Evolutionary conservation across 345 rosid genomes (phyloP).

Genomic region (Punica granatum): DNA sequence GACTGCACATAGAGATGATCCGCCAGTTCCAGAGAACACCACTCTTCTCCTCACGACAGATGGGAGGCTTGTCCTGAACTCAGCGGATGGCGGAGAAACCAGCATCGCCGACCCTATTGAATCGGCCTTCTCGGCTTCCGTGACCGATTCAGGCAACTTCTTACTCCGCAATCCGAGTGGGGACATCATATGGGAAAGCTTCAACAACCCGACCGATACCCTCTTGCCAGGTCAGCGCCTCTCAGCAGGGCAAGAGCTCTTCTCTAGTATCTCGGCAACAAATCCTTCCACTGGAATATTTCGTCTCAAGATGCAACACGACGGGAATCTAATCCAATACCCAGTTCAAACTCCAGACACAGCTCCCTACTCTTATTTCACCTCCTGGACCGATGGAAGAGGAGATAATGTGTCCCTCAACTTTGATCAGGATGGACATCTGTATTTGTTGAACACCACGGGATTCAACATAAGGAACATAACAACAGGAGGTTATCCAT

Average conservation of each 20-base stretch:
- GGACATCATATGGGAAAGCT: constrained; percentile 23
- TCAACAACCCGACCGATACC: constrained; percentile 24
- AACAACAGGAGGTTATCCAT: not conserved
- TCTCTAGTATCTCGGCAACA: constrained; percentile 16
- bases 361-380: constrained; percentile 13
- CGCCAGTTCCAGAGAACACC: constrained; percentile 11
- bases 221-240: constrained; percentile 21
- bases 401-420: constrained; percentile 15
- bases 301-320: constrained; percentile 16
- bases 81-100: constrained; percentile 1
- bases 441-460: constrained; percentile 10
- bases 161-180: constrained; percentile 2
- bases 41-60: constrained; percentile 12
- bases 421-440: constrained; percentile 14
- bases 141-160: constrained; percentile 27
- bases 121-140: constrained; percentile 12
- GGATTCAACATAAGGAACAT: not conserved
- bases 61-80: constrained; percentile 15
- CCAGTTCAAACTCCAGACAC: constrained; percentile 11
- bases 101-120: not conserved
- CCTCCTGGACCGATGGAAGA: not conserved
- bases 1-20: constrained; percentile 24
- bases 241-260: not conserved
- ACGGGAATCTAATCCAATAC: constrained; percentile 27
- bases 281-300: constrained; percentile 22